A percentile compares a stretch with the other conserved stretches of the same genome.
Evolutionary conservation across 2,329 filamentous ascomycete genomes (phyloP).

Genomic region (Penicillium sclerotiorum): DNA sequence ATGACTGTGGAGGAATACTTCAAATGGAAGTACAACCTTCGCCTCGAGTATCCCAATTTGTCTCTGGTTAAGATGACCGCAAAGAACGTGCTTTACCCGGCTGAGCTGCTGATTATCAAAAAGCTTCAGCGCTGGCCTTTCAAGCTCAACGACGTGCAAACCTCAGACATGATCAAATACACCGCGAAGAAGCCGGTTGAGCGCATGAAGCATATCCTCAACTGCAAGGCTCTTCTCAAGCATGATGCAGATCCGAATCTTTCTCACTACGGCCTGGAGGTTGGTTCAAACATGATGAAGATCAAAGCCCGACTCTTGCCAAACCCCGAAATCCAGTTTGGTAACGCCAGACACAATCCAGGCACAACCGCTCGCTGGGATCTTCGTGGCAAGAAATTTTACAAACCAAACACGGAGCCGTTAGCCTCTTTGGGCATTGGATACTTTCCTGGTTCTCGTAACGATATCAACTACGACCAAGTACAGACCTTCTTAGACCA

Average conservation of each 20-base stretch:
- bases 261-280: constrained; percentile 70
- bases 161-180: constrained; percentile 86
- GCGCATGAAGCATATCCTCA: constrained; percentile 69
- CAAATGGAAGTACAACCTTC: constrained; percentile 53
- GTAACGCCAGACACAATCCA: constrained; percentile 59
- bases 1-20: constrained; percentile 64
- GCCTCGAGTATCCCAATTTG: constrained; percentile 50
- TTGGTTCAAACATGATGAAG: constrained; percentile 65
- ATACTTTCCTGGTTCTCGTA: constrained; percentile 61
- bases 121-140: constrained; percentile 60
- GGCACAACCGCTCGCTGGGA: constrained; percentile 79
- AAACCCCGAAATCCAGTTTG: constrained; percentile 72
- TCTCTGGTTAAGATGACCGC: constrained; percentile 63
- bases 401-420: constrained; percentile 61
- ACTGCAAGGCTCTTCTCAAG: constrained; percentile 67
- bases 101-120: constrained; percentile 58
- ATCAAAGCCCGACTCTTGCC: constrained; percentile 72
- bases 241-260: constrained; percentile 73
- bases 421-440: constrained; percentile 77
- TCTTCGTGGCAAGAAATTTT: constrained; percentile 78
- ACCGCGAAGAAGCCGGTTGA: constrained; percentile 75
- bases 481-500: constrained; percentile 59
- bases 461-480: constrained; percentile 45
- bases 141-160: constrained; percentile 66
- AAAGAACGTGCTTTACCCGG: constrained; percentile 55